A percentile compares a stretch with the other conserved stretches of the same genome.
phyloP scores from a whole-genome alignment of 129 eudicot species.

The Pittosporum tobira region DNA sequence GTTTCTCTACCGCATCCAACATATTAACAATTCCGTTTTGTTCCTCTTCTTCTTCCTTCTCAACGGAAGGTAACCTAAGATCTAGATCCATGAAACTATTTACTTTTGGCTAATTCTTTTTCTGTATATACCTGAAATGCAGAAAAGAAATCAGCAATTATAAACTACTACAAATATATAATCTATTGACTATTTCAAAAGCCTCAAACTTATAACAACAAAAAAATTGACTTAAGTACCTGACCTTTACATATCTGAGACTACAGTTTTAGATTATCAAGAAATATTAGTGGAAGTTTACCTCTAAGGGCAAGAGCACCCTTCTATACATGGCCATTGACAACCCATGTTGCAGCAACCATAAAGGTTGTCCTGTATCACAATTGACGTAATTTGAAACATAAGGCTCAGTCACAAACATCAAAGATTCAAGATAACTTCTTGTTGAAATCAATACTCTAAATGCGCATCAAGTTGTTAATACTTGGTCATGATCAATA shows the following conservation, averaged over 20 bases:
- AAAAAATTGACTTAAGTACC: no score
- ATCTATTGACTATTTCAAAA: not conserved
- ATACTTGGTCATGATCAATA: no score
- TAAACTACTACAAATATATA: not conserved
- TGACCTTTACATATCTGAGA: not conserved
- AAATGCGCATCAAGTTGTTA: no score
- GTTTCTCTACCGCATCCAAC: slow-evolving; percentile 53
- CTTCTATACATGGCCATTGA: no score
- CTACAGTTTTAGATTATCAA: not conserved
- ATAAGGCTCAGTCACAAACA: no score
- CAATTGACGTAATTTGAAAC: not conserved
- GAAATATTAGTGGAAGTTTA: not conserved
- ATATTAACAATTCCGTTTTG: slow-evolving; percentile 32
- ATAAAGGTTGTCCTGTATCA: slow-evolving; percentile 5
- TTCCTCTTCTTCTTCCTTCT: slow-evolving; percentile 55
- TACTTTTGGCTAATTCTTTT: slow-evolving; percentile 8
- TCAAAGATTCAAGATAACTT: no score
- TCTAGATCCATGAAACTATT: slow-evolving; percentile 65
- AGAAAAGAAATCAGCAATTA: slow-evolving; percentile 9
- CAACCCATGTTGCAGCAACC: no score
- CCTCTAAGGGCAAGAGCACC: not conserved
- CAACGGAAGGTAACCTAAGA: slow-evolving; percentile 92
- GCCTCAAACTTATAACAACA: not conserved
- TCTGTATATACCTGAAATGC: slow-evolving; percentile 21
- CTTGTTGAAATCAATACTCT: no score